Percentiles rank a stretch among this genome's conserved stretches.
These are phyloP conservation scores for Colletotrichum acutatum DNA, from an alignment of 2,329 filamentous ascomycete species.

Conservation along the genomic window DNA sequence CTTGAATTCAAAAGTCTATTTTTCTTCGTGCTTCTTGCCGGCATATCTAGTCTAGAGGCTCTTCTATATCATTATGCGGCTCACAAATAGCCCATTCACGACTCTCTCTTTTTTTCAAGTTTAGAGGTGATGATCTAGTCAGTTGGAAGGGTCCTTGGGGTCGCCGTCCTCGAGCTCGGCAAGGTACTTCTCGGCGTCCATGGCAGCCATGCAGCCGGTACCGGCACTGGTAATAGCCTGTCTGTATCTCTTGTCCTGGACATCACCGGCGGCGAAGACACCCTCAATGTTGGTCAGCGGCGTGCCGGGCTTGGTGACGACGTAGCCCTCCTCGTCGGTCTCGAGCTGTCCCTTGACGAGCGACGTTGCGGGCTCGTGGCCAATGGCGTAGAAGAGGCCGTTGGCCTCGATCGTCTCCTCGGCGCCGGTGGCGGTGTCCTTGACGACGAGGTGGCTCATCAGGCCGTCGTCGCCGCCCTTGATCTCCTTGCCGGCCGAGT, in stretches of 20 bases:
- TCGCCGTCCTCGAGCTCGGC: slow-evolving; percentile 73
- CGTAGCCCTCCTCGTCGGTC: slow-evolving; percentile 90
- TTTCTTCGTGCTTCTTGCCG: slow-evolving; percentile 1
- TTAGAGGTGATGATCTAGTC: slow-evolving; percentile 35
- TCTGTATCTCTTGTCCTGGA: slow-evolving; percentile 98
- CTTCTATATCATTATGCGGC: slow-evolving; percentile 2
- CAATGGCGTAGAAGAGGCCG: slow-evolving; percentile 96
- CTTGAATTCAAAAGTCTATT: slow-evolving; percentile 30
- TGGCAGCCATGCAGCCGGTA: slow-evolving; percentile 92
- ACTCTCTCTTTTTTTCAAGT: neutral
- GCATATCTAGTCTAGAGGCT: slow-evolving; percentile 17
- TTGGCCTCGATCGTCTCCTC: slow-evolving; percentile 89
- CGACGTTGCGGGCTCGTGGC: slow-evolving; percentile 92
- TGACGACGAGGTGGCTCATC: slow-evolving; percentile 89
- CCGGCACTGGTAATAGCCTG: slow-evolving; percentile 98
- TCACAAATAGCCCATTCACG: neutral
- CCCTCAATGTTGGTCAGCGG: slow-evolving; percentile 89
- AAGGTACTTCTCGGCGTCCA: slow-evolving; percentile 95
- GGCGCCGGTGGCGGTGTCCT: slow-evolving; percentile 79
- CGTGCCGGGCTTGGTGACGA: slow-evolving; percentile 88
- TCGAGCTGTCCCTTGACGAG: slow-evolving; percentile 92
- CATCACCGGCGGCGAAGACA: slow-evolving; percentile 96
- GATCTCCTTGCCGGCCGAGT: slow-evolving; percentile 84
- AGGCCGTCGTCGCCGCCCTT: slow-evolving; percentile 86
- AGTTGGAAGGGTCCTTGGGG: slow-evolving; percentile 32